Percentiles rank a stretch among this genome's conserved stretches.
These are phyloP conservation scores for Suhomyces guaymorum DNA, from an alignment of 1,139 yeast species.

Conservation along the genomic window DNA sequence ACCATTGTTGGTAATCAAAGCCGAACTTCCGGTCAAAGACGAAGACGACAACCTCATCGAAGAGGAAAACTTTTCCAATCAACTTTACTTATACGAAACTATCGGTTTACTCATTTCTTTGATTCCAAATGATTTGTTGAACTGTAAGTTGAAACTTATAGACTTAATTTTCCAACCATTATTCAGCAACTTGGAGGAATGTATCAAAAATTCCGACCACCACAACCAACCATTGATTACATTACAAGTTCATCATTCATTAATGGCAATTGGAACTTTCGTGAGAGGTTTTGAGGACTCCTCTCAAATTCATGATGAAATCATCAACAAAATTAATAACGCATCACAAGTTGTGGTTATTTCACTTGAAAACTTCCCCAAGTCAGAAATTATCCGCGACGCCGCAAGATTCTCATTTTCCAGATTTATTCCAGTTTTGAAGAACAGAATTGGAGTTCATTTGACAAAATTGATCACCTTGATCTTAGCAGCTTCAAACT, in stretches of 20 bases:
- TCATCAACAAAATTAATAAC: constrained; percentile 58
- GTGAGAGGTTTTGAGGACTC: constrained; percentile 74
- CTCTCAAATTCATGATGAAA: constrained; percentile 28
- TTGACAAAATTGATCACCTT: constrained; percentile 73
- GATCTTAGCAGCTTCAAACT: constrained; percentile 65
- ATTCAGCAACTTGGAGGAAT: constrained; percentile 68
- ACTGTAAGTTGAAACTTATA: constrained; percentile 47
- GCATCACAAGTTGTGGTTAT: constrained; percentile 84
- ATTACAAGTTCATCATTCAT: constrained; percentile 79
- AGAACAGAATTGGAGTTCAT: constrained; percentile 48
- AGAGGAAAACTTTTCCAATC: constrained; percentile 71
- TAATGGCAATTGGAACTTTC: constrained; percentile 88
- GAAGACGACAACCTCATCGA: constrained; percentile 57
- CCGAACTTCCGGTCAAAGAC: constrained; percentile 52
- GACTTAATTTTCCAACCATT: constrained; percentile 76
- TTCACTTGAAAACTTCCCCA: constrained; percentile 73
- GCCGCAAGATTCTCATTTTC: constrained; percentile 87
- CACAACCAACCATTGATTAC: constrained; percentile 47
- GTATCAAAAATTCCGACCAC: constrained; percentile 41
- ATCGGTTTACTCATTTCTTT: constrained; percentile 66
- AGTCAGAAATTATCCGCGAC: constrained; percentile 73
- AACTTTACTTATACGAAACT: constrained; percentile 80
- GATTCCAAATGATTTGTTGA: constrained; percentile 33
- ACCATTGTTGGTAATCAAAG: constrained; percentile 60
- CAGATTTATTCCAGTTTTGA: constrained; percentile 74